Percentiles rank a stretch among this genome's conserved stretches.
These are phyloP conservation scores for Xylaria sp. DNA, from an alignment of 2,329 filamentous ascomycete species.

Conservation along the genomic window DNA sequence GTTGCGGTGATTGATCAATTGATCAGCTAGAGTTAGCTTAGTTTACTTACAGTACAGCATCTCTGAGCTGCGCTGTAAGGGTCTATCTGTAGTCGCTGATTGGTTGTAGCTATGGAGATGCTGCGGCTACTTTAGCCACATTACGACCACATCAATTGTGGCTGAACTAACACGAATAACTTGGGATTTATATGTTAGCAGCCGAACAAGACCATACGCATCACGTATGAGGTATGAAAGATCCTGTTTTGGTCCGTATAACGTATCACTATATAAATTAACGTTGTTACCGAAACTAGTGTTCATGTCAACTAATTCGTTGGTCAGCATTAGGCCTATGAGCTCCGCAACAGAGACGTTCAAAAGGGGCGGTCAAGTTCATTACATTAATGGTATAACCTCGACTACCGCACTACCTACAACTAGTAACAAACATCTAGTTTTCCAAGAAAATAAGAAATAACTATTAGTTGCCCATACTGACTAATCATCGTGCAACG, in stretches of 20 bases:
- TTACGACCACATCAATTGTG: background rate
- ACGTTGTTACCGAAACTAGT: too few species aligned
- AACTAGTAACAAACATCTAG: background rate
- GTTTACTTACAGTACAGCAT: background rate
- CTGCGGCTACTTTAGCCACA: conserved; percentile 6
- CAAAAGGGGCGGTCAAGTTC: too few species aligned
- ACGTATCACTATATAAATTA: too few species aligned
- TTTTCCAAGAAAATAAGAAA: background rate
- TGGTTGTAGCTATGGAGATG: background rate
- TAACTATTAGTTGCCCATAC: background rate
- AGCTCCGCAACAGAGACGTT: too few species aligned
- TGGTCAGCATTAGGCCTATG: too few species aligned
- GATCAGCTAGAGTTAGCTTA: background rate
- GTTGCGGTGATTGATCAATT: background rate
- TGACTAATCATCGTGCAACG: conserved; percentile 5
- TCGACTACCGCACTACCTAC: background rate
- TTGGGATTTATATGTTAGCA: too few species aligned
- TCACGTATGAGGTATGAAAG: too few species aligned
- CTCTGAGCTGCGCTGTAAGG: background rate
- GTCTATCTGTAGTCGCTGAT: conserved; percentile 5
- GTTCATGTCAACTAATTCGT: too few species aligned
- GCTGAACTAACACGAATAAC: background rate
- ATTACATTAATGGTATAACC: background rate
- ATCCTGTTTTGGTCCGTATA: too few species aligned
- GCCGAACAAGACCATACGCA: too few species aligned